Conservation (phyloP, 805 yeast genomes). For the Saturnispora saitoi region DNA sequence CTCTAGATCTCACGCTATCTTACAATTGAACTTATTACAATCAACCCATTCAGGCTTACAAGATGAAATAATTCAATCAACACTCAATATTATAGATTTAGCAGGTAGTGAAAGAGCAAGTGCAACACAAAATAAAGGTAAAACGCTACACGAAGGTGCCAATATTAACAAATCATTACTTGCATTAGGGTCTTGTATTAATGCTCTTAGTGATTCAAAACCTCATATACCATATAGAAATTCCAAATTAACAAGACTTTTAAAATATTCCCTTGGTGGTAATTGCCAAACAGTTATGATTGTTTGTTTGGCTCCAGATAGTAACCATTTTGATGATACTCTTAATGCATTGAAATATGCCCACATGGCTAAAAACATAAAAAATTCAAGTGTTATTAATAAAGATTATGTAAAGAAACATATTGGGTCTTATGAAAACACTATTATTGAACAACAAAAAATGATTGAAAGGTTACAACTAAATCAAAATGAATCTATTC, state of each 20-base stretch:
- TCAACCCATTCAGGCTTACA: slow-evolving; percentile 52
- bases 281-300: slow-evolving; percentile 95
- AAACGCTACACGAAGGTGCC: slow-evolving; percentile 81
- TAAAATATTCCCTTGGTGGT: slow-evolving; percentile 87
- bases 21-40: slow-evolving; percentile 67
- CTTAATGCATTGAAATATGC: slow-evolving; percentile 87
- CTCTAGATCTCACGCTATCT: slow-evolving; percentile 88
- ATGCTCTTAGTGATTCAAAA: slow-evolving; percentile 64
- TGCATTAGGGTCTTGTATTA: slow-evolving; percentile 90
- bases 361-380: slow-evolving; percentile 82
- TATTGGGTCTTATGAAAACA: slow-evolving; percentile 74
- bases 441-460: slow-evolving; percentile 72
- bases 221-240: slow-evolving; percentile 87
- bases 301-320: slow-evolving; percentile 85
- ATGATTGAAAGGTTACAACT: slow-evolving; percentile 60
- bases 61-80: slow-evolving; percentile 67
- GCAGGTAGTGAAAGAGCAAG: slow-evolving; percentile 96
- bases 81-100: slow-evolving; percentile 78
- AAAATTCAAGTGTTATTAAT: slow-evolving; percentile 69
- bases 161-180: slow-evolving; percentile 81
- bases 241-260: slow-evolving; percentile 76
- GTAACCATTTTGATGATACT: slow-evolving; percentile 86
- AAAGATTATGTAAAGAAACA: slow-evolving; percentile 71
- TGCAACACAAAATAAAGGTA: slow-evolving; percentile 78
- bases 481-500: not conserved